Evolutionary conservation across 371 early-diverging fungal species (phyloP).

Genomic region (Dinochytrium kinnereticum): DNA sequence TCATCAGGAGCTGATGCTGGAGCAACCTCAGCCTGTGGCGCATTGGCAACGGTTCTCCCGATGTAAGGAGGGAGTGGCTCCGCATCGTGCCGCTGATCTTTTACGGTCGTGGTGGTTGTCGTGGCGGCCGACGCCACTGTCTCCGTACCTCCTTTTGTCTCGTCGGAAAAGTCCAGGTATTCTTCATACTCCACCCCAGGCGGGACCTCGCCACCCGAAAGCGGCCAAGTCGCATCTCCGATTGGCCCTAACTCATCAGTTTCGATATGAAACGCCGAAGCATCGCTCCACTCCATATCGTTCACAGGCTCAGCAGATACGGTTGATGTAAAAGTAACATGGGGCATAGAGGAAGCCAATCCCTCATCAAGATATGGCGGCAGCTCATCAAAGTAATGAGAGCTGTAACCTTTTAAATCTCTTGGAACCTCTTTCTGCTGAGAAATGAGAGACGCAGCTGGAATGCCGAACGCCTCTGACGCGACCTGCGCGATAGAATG

Average conservation of each 20-base stretch:
- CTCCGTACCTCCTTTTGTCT: neutral
- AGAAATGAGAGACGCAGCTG: neutral
- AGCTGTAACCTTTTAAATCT: neutral
- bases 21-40: too few species aligned
- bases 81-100: neutral
- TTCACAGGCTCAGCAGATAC: too few species aligned
- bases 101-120: too few species aligned
- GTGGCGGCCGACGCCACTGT: too few species aligned
- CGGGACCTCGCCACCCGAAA: neutral
- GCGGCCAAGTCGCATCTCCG: neutral
- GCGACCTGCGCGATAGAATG: too few species aligned
- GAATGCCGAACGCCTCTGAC: neutral
- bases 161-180: neutral
- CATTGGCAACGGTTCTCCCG: too few species aligned
- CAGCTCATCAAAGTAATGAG: neutral
- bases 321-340: too few species aligned
- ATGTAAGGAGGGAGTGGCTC: constrained; percentile 1
- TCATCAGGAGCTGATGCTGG: too few species aligned
- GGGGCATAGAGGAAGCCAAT: neutral
- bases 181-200: neutral
- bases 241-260: neutral
- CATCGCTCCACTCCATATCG: too few species aligned
- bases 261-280: too few species aligned
- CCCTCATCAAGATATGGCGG: neutral
- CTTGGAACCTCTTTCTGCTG: too few species aligned